Percentiles rank a stretch among this genome's conserved stretches.
Conservation (phyloP, 768 basidiomycete species). For the Tricholoma matsutake region DNA sequence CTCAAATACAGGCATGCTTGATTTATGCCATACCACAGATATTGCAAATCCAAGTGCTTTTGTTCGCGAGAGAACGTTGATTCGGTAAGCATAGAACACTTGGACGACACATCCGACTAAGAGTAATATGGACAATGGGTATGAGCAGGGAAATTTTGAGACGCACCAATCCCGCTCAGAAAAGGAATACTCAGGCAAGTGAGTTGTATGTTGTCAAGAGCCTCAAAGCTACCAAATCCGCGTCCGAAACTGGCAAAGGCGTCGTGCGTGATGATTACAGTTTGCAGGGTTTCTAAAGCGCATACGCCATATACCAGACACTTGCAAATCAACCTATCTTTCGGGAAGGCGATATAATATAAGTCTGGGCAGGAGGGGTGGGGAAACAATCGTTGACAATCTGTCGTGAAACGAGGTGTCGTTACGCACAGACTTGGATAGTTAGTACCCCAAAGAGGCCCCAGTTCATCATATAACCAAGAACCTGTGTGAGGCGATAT, state of each 20-base stretch:
- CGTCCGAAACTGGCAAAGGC: constrained; percentile 25
- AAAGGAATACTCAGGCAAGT: constrained; percentile 28
- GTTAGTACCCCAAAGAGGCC: constrained; percentile 27
- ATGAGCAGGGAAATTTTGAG: background rate
- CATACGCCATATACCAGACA: constrained; percentile 26
- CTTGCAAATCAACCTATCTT: constrained; percentile 22
- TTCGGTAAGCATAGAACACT: constrained; percentile 32
- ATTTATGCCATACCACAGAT: constrained; percentile 6
- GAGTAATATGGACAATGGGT: background rate
- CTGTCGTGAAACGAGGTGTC: background rate
- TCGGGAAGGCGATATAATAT: constrained; percentile 31
- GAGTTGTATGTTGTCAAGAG: constrained; percentile 21
- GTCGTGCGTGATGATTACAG: constrained; percentile 22
- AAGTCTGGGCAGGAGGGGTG: constrained; percentile 16
- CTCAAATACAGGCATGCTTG: background rate
- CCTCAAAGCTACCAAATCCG: constrained; percentile 25
- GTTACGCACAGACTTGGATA: constrained; percentile 28
- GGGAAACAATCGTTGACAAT: background rate
- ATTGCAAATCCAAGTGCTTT: constrained; percentile 17
- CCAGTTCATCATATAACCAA: constrained; percentile 29
- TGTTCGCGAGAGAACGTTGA: constrained; percentile 25
- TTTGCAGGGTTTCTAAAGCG: constrained; percentile 27
- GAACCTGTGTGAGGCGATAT: constrained; percentile 14
- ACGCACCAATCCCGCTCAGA: constrained; percentile 27
- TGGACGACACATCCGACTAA: constrained; percentile 31